Base-by-base conservation (phyloP, 805 yeast genomes). In the Lachancea nothofagi region DNA sequence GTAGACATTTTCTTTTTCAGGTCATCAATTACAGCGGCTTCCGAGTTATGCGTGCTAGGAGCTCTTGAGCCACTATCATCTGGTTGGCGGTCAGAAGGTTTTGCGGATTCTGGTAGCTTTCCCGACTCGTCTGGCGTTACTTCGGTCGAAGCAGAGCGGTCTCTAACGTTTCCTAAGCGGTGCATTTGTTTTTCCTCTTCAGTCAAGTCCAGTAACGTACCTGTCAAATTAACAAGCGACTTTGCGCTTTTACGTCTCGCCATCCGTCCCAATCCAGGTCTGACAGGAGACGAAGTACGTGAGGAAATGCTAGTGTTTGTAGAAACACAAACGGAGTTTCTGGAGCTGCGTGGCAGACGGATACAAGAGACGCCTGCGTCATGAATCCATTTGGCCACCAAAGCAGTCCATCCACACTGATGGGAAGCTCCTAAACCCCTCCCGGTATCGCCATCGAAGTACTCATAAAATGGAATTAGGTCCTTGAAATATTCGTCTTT, bases 391-490 rank as follows among this genome's bases (percentile, higher is more conserved):
- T 90, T 83, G 30, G 95, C 95, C 38, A 87, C 93, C 33, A 89
- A 71, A 0, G 95, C 89, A 1, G 96, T 88, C 97, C 97, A 88
- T 9, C 97, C 97, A 70, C 88, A 82, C 66, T 88, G 97, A 67
- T 89, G 96, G 38, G 88, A 79, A 1, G 96, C 87, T 24, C 97
- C 97, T 42, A 88, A 65, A 5, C 96, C 97, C 50, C 95, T 75
- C 28, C 97, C 97, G 2, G 93, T 83, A 58, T 88, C 97, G 49
- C 95, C 96, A 54, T 88, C 94, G 59, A 88, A 88, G 59, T 82
- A 88, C 66, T 88, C 97, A 58, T 77, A 83, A 58, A 85, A 88
- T 46, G 83, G 80, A 30, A 85, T 74, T 47, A 75, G 74, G 45
- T 87, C 95, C 52, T 74, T 75, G 69, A 86, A 89, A 57, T 75